phyloP scores from a whole-genome alignment of 2,329 filamentous ascomycete genomes.

The Beauveria medogensis region DNA sequence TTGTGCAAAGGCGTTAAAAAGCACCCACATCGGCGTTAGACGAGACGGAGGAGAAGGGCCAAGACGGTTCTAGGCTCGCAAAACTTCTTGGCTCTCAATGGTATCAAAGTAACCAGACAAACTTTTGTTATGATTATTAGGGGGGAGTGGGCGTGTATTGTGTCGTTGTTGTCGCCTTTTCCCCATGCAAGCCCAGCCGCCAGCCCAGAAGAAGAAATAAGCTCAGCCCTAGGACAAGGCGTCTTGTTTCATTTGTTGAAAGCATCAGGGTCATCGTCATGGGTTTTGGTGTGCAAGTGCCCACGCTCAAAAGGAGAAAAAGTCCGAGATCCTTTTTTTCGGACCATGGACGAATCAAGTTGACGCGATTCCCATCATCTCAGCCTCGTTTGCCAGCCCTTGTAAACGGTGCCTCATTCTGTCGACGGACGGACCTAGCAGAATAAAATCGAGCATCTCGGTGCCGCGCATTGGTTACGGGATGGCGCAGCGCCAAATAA shows the following conservation, averaged over 20 bases:
- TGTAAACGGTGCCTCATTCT: too few species aligned
- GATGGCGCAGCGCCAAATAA: too few species aligned
- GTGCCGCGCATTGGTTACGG: too few species aligned
- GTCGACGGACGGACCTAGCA: too few species aligned
- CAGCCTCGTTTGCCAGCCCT: neutral
- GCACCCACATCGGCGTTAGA: too few species aligned
- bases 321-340: neutral
- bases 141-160: neutral
- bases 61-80: too few species aligned
- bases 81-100: too few species aligned
- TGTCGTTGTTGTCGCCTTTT: neutral
- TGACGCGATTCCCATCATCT: neutral
- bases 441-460: too few species aligned
- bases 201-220: neutral
- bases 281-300: neutral
- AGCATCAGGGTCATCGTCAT: neutral
- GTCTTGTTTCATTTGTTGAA: neutral
- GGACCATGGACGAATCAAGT: neutral
- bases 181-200: neutral
- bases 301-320: neutral
- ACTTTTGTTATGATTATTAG: too few species aligned
- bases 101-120: too few species aligned
- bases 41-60: too few species aligned
- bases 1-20: too few species aligned
- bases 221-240: constrained; percentile 6